These are phyloP conservation scores for Pseudocercospora crystallina DNA, from an alignment of 2,329 filamentous ascomycete species.

Conservation along the genomic window DNA sequence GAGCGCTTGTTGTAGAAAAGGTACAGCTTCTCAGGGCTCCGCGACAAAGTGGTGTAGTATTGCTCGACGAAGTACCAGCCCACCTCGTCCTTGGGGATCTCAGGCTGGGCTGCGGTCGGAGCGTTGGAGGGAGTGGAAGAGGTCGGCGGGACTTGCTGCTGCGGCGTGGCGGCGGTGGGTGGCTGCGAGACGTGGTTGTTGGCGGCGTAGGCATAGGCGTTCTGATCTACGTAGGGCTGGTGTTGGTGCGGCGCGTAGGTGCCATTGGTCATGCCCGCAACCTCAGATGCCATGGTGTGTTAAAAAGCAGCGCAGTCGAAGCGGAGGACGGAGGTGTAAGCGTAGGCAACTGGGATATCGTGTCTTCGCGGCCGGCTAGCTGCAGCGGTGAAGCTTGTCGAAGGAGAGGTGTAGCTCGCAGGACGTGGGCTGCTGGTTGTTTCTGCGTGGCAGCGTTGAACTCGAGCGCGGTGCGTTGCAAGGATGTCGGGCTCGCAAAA, in stretches of 20 bases:
- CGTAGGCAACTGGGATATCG: too few relatives aligned
- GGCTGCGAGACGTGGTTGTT: slow-evolving; percentile 31
- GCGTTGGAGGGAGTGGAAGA: slow-evolving; percentile 27
- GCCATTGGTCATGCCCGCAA: slow-evolving; percentile 47
- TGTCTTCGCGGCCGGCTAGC: too few relatives aligned
- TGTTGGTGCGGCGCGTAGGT: slow-evolving; percentile 45
- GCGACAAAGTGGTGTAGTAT: slow-evolving; percentile 97
- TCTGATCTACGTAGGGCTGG: slow-evolving; percentile 41
- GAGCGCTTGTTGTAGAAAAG: slow-evolving; percentile 97
- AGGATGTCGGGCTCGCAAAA: too few relatives aligned
- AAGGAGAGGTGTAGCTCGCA: too few relatives aligned
- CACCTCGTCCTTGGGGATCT: slow-evolving; percentile 82
- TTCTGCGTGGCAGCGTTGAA: too few relatives aligned
- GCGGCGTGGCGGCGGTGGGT: slow-evolving; percentile 13
- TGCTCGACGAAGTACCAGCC: slow-evolving; percentile 99
- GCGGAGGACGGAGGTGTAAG: too few relatives aligned
- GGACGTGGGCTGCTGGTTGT: too few relatives aligned
- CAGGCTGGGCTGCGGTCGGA: slow-evolving; percentile 28
- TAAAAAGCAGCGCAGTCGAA: too few relatives aligned
- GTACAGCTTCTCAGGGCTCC: slow-evolving; percentile 88
- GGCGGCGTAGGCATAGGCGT: slow-evolving; percentile 31
- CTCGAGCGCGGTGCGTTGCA: too few relatives aligned
- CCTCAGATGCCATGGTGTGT: slow-evolving; percentile 42
- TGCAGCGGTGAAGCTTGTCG: too few relatives aligned
- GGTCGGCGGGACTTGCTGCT: slow-evolving; percentile 20